These are phyloP conservation scores for Clitoria ternatea DNA, from an alignment of 306 rosid genomes.

Conservation along the genomic window DNA sequence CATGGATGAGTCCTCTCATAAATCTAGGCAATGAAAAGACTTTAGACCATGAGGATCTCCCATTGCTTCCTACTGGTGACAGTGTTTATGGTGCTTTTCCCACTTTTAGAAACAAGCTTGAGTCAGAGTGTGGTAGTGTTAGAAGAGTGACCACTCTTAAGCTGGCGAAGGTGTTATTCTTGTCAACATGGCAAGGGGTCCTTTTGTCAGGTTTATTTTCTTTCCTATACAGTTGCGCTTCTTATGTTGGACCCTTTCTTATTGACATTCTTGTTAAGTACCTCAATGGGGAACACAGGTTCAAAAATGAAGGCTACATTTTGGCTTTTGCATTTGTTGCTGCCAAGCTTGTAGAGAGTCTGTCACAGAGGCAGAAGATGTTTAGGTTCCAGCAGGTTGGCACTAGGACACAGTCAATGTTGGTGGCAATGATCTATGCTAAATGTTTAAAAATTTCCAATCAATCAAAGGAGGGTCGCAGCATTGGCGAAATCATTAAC, in stretches of 20 bases:
- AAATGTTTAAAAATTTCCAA: conserved; percentile 65
- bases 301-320: conserved; percentile 53
- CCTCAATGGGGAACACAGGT: conserved; percentile 50
- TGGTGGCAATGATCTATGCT: conserved; percentile 57
- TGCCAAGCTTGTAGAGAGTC: conserved; percentile 71
- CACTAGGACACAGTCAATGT: conserved; percentile 48
- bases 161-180: conserved; percentile 48
- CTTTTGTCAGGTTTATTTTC: conserved; percentile 40
- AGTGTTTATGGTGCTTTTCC: conserved; percentile 49
- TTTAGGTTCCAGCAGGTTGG: conserved; percentile 59
- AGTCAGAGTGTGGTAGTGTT: conserved; percentile 37
- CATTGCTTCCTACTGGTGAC: conserved; percentile 49
- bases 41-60: conserved; percentile 75
- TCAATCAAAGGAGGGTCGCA: conserved; percentile 52
- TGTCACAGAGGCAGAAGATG: conserved; percentile 57
- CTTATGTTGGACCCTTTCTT: conserved; percentile 83
- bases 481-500: conserved; percentile 74
- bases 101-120: conserved; percentile 45
- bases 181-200: conserved; percentile 55
- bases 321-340: conserved; percentile 49
- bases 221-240: conserved; percentile 39
- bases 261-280: conserved; percentile 69
- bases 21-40: conserved; percentile 57
- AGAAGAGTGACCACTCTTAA: conserved; percentile 45
- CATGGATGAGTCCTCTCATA: conserved; percentile 73